Evolutionary conservation across 129 eudicot species (phyloP).

Genomic region (Gnaphalium uliginosum): DNA sequence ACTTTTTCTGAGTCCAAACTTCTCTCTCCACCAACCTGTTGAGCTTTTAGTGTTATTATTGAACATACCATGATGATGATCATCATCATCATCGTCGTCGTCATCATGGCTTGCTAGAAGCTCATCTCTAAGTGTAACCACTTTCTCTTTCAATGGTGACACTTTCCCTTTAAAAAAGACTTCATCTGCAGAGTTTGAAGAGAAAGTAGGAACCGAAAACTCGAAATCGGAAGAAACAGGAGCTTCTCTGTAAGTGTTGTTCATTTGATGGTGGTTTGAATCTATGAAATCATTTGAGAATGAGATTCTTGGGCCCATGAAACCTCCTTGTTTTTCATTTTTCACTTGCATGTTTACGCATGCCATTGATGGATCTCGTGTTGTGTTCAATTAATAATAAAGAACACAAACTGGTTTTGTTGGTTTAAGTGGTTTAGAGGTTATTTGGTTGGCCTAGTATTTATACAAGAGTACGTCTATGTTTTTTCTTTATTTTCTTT

Average conservation of each 20-base stretch:
- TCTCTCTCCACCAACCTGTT: conserved; percentile 73
- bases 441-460: conserved; percentile 32
- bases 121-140: conserved; percentile 71
- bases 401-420: too few relatives aligned
- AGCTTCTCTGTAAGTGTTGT: conserved; percentile 50
- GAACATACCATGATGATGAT: conserved; percentile 22
- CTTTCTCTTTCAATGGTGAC: conserved; percentile 61
- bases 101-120: conserved; percentile 62
- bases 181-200: conserved; percentile 74
- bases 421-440: conserved; percentile 16
- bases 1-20: conserved; percentile 57
- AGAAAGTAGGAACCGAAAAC: conserved; percentile 55
- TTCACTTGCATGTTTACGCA: conserved; percentile 76
- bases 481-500: neutral
- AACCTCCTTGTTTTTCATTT: conserved; percentile 57
- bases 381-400: neutral
- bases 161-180: conserved; percentile 59
- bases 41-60: conserved; percentile 26
- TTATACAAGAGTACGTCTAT: conserved; percentile 22
- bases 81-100: conserved; percentile 22
- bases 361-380: conserved; percentile 51
- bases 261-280: conserved; percentile 41
- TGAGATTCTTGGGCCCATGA: conserved; percentile 90
- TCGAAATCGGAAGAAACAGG: conserved; percentile 91
- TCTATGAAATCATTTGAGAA: conserved; percentile 92